Percentiles rank a stretch among this genome's conserved stretches.
Conservation (phyloP, 208 protist genomes). For the Naegleria fowleri region DNA sequence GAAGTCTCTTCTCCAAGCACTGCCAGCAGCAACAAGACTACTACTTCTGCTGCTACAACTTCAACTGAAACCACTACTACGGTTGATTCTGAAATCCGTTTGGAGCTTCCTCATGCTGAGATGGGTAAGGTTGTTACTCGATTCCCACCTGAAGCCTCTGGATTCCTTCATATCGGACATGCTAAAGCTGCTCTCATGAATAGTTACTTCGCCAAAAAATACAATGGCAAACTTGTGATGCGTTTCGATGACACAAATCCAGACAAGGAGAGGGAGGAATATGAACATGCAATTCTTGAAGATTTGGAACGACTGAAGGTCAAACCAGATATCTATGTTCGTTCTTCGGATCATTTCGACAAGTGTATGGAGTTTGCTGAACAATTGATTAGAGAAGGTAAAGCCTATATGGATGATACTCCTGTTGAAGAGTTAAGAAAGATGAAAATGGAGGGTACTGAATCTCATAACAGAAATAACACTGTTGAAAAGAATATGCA, state of each 20-base stretch:
- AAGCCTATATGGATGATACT: constrained; percentile 96
- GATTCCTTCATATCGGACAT: constrained; percentile 96
- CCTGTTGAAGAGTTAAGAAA: constrained; percentile 84
- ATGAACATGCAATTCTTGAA: constrained; percentile 86
- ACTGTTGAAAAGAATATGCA: constrained; percentile 87
- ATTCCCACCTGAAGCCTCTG: constrained; percentile 94
- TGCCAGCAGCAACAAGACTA: neutral
- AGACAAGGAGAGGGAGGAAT: constrained; percentile 92
- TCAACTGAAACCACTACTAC: no score
- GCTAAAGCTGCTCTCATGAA: constrained; percentile 97
- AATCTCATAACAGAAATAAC: constrained; percentile 73
- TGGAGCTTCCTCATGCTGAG: constrained; percentile 49
- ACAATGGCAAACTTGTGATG: constrained; percentile 94
- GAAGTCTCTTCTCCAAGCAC: neutral
- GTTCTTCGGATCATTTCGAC: constrained; percentile 96
- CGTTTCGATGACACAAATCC: constrained; percentile 99
- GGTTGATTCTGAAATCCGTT: neutral
- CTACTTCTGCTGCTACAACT: neutral
- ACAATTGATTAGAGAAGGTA: constrained; percentile 74
- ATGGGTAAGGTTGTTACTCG: constrained; percentile 84
- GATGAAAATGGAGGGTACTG: constrained; percentile 76
- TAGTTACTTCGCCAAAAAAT: constrained; percentile 87
- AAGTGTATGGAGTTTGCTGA: constrained; percentile 77
- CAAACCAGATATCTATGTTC: constrained; percentile 64
- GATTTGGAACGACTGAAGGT: constrained; percentile 88